Conservation (phyloP, 352 stramenopile genomes). For the Phytophthora colocasiae region DNA sequence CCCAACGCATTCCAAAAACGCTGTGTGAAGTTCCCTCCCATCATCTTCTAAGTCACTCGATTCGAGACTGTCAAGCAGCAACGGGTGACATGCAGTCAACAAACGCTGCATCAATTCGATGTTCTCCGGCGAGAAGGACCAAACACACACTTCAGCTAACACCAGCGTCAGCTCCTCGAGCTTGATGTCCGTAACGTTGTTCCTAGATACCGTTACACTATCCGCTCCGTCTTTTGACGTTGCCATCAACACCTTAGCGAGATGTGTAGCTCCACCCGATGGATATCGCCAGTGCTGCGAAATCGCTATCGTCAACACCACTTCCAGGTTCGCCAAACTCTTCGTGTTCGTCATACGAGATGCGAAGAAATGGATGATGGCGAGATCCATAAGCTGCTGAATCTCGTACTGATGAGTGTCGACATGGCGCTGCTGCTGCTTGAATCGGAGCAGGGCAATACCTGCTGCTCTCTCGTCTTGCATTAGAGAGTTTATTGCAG, state of each 20-base stretch:
- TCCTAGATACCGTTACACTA: neutral
- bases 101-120: constrained; percentile 34
- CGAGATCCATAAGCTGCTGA: constrained; percentile 33
- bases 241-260: constrained; percentile 28
- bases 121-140: constrained; percentile 33
- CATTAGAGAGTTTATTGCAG: constrained; percentile 5
- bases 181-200: neutral
- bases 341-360: constrained; percentile 15
- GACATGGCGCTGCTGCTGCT: constrained; percentile 24
- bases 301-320: constrained; percentile 25
- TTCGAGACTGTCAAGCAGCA: constrained; percentile 33
- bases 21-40: constrained; percentile 16
- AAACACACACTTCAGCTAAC: constrained; percentile 41
- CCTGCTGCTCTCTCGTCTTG: constrained; percentile 2
- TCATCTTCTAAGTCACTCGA: constrained; percentile 22
- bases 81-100: constrained; percentile 19
- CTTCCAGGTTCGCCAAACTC: constrained; percentile 15
- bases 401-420: constrained; percentile 18
- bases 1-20: constrained; percentile 23
- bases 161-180: constrained; percentile 39
- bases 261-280: constrained; percentile 11
- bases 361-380: constrained; percentile 31
- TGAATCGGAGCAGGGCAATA: constrained; percentile 7
- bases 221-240: neutral
- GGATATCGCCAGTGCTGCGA: constrained; percentile 28